Evolutionary conservation across 768 basidiomycete species (phyloP).

Genomic region (Amanita subjunquillea): DNA sequence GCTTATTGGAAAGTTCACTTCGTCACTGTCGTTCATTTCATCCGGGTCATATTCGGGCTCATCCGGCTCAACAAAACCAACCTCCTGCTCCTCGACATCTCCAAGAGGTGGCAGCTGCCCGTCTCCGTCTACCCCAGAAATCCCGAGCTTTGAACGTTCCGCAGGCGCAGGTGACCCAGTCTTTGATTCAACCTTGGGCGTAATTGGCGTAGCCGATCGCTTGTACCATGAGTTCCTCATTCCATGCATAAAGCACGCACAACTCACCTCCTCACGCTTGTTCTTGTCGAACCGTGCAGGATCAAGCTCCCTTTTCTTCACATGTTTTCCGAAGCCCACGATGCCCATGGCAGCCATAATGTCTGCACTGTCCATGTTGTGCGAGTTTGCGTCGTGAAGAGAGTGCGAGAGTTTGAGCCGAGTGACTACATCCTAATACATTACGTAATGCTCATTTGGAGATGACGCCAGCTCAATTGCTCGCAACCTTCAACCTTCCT

Average conservation of each 20-base stretch:
- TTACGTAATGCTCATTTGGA: not conserved
- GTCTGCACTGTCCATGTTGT: conserved; percentile 43
- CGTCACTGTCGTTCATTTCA: conserved; percentile 34
- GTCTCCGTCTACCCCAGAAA: conserved; percentile 9
- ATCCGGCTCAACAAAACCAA: conserved; percentile 11
- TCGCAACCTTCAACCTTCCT: conserved; percentile 9
- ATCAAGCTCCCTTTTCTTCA: conserved; percentile 57
- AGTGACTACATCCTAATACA: not conserved
- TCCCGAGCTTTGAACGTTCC: not conserved
- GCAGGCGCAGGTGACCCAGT: not conserved
- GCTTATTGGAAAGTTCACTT: conserved; percentile 69
- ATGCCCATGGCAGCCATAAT: conserved; percentile 80
- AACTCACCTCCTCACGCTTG: conserved; percentile 39
- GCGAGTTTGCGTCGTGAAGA: not conserved
- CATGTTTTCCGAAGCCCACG: conserved; percentile 69
- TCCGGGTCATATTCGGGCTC: conserved; percentile 54
- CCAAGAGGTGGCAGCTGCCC: conserved; percentile 16
- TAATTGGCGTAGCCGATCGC: not conserved
- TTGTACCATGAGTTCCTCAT: not conserved
- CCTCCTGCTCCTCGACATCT: conserved; percentile 10
- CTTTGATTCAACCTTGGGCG: not conserved
- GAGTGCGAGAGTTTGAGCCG: not conserved
- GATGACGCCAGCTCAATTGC: conserved; percentile 21
- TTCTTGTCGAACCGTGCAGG: conserved; percentile 73
- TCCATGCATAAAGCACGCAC: not conserved